phyloP scores from a whole-genome alignment of 2,329 filamentous ascomycete genomes.

The Teratosphaeria zuluensis region DNA sequence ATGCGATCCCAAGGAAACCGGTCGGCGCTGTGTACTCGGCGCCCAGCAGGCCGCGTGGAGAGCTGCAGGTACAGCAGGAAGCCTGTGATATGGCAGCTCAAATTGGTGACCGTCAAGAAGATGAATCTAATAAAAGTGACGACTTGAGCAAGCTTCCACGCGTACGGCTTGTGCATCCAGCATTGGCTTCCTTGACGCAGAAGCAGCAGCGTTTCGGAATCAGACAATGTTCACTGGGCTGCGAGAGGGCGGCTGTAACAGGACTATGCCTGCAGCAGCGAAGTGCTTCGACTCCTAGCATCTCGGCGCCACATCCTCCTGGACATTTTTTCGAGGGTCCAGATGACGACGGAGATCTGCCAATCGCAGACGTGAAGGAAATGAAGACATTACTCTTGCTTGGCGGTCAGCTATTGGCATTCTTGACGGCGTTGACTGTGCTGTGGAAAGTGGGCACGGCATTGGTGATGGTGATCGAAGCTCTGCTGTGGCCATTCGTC shows the following conservation, averaged over 20 bases:
- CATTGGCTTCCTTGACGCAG: slow-evolving; percentile 16
- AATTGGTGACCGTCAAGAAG: background rate
- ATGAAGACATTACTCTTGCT: slow-evolving; percentile 15
- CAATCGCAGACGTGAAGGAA: background rate
- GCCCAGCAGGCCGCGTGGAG: background rate
- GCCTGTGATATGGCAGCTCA: background rate
- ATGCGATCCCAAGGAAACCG: background rate
- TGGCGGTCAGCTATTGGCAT: slow-evolving; percentile 13
- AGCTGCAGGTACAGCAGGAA: background rate
- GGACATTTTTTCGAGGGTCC: background rate
- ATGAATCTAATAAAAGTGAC: background rate
- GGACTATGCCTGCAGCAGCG: slow-evolving; percentile 7
- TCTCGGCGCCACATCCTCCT: background rate
- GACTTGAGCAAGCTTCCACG: slow-evolving; percentile 13
- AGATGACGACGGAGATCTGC: background rate
- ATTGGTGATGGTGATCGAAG: slow-evolving; percentile 14
- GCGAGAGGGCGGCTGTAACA: slow-evolving; percentile 6
- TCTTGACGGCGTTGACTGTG: slow-evolving; percentile 16
- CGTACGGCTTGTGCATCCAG: slow-evolving; percentile 20
- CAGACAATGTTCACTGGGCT: slow-evolving; percentile 14
- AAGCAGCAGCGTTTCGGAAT: background rate
- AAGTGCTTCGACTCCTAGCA: background rate
- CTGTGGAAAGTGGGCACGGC: slow-evolving; percentile 18
- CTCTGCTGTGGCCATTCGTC: slow-evolving; percentile 21
- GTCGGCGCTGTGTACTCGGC: background rate